Conservation (phyloP, 768 basidiomycete species). For the Auricularia heimuer region DNA sequence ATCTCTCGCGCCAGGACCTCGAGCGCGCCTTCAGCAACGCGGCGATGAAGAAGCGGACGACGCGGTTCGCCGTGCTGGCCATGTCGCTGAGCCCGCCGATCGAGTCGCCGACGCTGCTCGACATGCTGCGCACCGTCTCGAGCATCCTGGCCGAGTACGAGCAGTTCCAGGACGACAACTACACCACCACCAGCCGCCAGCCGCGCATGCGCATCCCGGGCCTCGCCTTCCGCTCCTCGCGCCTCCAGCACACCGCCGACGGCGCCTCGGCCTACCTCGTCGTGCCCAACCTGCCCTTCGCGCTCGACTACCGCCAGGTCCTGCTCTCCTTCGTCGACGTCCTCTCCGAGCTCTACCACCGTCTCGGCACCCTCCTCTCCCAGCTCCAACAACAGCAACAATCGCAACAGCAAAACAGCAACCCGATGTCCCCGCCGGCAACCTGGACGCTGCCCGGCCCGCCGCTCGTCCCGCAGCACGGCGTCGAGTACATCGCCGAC, state of each 20-base stretch:
- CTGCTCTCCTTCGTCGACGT: constrained; percentile 83
- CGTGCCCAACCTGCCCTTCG: constrained; percentile 78
- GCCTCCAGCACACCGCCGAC: neutral
- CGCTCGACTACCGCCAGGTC: constrained; percentile 82
- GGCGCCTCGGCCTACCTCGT: constrained; percentile 45
- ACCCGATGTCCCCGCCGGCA: neutral
- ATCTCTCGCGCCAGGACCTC: constrained; percentile 64
- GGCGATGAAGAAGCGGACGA: constrained; percentile 72
- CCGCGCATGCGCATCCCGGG: constrained; percentile 18
- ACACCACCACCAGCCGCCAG: constrained; percentile 22
- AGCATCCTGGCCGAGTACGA: constrained; percentile 71
- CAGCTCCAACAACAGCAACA: neutral
- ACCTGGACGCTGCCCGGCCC: neutral
- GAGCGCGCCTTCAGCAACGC: constrained; percentile 64
- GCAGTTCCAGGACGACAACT: constrained; percentile 62
- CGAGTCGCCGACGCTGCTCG: constrained; percentile 67
- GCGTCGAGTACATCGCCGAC: neutral
- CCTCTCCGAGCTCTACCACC: constrained; percentile 81
- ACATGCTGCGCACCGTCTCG: constrained; percentile 66
- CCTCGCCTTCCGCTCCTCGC: neutral
- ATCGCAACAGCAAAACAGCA: no score
- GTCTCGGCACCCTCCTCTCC: constrained; percentile 24
- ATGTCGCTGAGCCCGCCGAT: constrained; percentile 70
- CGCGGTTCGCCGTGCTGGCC: constrained; percentile 74
- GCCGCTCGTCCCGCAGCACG: neutral